Evolutionary conservation across 371 early-diverging fungal species (phyloP).

Genomic region (Umbelopsis sp.): DNA sequence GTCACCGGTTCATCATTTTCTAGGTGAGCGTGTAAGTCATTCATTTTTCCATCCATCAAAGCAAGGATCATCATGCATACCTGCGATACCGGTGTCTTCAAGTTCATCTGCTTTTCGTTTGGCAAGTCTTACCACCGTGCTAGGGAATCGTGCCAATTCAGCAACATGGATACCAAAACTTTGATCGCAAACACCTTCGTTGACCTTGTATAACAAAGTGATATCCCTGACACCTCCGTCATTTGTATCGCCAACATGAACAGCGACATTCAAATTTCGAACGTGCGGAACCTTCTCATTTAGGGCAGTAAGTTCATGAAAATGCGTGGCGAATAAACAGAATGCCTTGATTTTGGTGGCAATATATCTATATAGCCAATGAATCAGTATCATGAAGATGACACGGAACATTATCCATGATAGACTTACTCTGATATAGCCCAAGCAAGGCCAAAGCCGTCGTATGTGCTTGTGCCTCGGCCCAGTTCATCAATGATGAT

Average conservation of each 20-base stretch:
- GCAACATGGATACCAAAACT: slow-evolving; percentile 99
- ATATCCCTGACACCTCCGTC: slow-evolving; percentile 56
- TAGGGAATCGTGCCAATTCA: slow-evolving; percentile 93
- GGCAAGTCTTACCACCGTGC: slow-evolving; percentile 79
- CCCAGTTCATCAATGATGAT: slow-evolving; percentile 99
- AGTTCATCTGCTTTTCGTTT: slow-evolving; percentile 88
- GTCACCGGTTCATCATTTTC: slow-evolving; percentile 20
- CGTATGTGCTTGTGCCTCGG: slow-evolving; percentile 98
- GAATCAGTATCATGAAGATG: background rate
- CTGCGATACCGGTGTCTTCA: slow-evolving; percentile 63
- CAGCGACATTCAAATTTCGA: slow-evolving; percentile 88
- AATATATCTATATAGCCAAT: slow-evolving; percentile 64
- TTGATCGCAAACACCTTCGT: slow-evolving; percentile 89
- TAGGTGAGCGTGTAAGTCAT: background rate
- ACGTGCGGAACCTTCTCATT: slow-evolving; percentile 72
- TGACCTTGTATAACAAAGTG: slow-evolving; percentile 88
- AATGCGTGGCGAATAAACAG: slow-evolving; percentile 96
- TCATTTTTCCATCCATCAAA: slow-evolving; percentile 17
- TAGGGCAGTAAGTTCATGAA: slow-evolving; percentile 95
- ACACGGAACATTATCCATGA: slow-evolving; percentile 18
- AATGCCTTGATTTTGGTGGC: slow-evolving; percentile 77
- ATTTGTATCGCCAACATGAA: slow-evolving; percentile 55
- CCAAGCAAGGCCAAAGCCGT: slow-evolving; percentile 98
- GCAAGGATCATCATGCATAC: background rate
- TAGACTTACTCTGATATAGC: slow-evolving; percentile 89